phyloP scores from a whole-genome alignment of 2,329 filamentous ascomycete genomes.

The Lachnellula willkommii region DNA sequence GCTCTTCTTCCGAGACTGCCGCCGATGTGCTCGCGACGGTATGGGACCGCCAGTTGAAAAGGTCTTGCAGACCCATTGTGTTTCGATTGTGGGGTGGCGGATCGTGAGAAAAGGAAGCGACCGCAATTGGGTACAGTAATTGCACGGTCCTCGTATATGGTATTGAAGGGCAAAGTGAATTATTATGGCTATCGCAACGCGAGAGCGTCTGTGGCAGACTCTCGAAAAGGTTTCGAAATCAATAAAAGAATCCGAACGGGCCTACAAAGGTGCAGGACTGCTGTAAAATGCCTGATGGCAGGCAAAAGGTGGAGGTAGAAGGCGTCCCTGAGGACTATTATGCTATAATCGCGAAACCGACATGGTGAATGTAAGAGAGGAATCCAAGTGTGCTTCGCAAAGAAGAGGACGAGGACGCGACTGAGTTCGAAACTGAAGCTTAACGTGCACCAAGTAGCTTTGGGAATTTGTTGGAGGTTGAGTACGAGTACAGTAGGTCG shows the following conservation, averaged over 20 bases:
- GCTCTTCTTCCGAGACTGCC: conserved; percentile 52
- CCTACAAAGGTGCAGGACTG: conserved; percentile 1
- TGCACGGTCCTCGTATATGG: neutral
- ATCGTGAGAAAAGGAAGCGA: conserved; percentile 8
- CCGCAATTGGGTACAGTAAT: neutral
- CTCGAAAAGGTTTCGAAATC: conserved; percentile 2
- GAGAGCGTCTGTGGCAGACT: conserved; percentile 7
- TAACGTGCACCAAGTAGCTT: neutral
- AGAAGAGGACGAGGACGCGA: conserved; percentile 5
- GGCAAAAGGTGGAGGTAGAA: conserved; percentile 20
- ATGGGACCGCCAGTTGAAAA: conserved; percentile 43
- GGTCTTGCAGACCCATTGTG: conserved; percentile 31
- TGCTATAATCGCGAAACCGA: conserved; percentile 34
- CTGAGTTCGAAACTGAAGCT: neutral
- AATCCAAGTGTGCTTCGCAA: conserved; percentile 22
- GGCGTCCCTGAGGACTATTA: conserved; percentile 43
- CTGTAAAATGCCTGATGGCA: conserved; percentile 13
- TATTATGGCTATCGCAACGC: neutral
- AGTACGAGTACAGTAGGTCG: neutral
- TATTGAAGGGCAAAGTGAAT: conserved; percentile 5
- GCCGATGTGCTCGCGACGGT: conserved; percentile 27
- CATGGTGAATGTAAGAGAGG: conserved; percentile 24
- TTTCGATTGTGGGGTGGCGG: conserved; percentile 10
- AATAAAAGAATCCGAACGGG: conserved; percentile 3
- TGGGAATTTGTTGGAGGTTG: conserved; percentile 1